Conservation (phyloP, 805 yeast genomes). For the Zygoascus bituminiphila region DNA sequence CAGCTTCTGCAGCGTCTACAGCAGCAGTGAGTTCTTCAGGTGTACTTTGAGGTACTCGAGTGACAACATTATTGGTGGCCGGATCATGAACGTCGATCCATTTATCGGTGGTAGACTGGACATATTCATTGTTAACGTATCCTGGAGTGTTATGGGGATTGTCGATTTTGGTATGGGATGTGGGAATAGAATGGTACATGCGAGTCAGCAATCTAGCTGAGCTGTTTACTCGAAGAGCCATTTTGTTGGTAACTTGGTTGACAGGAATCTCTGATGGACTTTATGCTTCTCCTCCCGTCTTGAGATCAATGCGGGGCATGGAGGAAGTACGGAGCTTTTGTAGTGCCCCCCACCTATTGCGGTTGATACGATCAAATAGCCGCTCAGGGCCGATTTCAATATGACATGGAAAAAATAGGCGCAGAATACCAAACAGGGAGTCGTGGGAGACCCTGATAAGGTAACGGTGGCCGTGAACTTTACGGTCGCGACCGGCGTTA, state of each 20-base stretch:
- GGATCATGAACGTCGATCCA: conserved; percentile 73
- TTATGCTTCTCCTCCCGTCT: too few species aligned
- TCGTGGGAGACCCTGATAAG: too few species aligned
- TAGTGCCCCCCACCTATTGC: background rate
- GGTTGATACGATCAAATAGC: too few species aligned
- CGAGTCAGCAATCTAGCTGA: background rate
- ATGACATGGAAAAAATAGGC: too few species aligned
- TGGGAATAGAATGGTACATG: conserved; percentile 1
- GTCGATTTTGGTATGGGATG: conserved; percentile 24
- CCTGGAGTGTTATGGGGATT: conserved; percentile 30
- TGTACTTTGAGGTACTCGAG: conserved; percentile 67
- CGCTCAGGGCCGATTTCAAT: too few species aligned
- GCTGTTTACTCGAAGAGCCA: background rate
- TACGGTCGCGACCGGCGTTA: too few species aligned
- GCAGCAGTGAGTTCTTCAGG: conserved; percentile 57
- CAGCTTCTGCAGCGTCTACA: conserved; percentile 52
- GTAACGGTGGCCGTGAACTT: too few species aligned
- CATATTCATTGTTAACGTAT: conserved; percentile 40
- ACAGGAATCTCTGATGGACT: too few species aligned
- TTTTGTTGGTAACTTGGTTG: background rate
- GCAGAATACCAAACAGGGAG: too few species aligned
- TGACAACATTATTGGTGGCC: conserved; percentile 58
- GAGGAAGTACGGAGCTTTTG: background rate
- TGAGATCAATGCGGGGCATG: background rate
- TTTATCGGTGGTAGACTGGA: conserved; percentile 40